Evolutionary conservation across 2,329 filamentous ascomycete species (phyloP), one percentile per base, ranked within the genome.

Genomic region (Nigrospora sphaerica): DNA sequence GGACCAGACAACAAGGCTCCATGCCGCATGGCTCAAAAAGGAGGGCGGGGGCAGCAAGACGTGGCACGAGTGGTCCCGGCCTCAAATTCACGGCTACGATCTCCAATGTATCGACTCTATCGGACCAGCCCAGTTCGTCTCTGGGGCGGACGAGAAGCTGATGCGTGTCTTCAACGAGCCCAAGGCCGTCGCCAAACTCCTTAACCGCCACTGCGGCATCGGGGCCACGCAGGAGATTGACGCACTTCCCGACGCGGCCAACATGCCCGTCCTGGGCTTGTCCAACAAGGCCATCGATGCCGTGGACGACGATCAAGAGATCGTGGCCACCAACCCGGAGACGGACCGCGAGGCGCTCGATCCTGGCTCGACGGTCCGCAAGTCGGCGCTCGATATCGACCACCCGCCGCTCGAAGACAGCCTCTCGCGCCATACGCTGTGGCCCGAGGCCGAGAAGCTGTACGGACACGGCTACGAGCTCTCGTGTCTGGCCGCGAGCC

Each of bases 391-490:
- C 9, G 77, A 84, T 38, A 74, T 85, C 44, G 68, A 80, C 37
- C 82, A 86, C 53, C 91, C 93, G 12, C 92, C 93, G 0, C 77
- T 89, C 33, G 93, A 98, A 65, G 93, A 97, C 64, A 85, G 88
- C 46, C 80, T 98, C 2, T 86, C 90, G 19, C 83, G 91, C 10
- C 84, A 95, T 63, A 95, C 93, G 0, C 80, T 98, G 32, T 98
- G 91, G 90, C 93, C 93, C 3, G 93, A 98, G 62, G 81, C 81
- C 7, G 93, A 98, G 65, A 98, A 98, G 70, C 78, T 98, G 1
- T 98, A 98, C 67, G 93, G 93, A 2, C 93, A 98, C 67, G 93
- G 93, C 31, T 96, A 96, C 67, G 93, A 98, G 66, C 92, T 98
- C 42, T 95, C 89, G 2, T 86, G 88, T 34, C 80, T 95, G 14